Evolutionary conservation across 805 yeast genomes (phyloP).

Genomic region (Candida adriatica): DNA sequence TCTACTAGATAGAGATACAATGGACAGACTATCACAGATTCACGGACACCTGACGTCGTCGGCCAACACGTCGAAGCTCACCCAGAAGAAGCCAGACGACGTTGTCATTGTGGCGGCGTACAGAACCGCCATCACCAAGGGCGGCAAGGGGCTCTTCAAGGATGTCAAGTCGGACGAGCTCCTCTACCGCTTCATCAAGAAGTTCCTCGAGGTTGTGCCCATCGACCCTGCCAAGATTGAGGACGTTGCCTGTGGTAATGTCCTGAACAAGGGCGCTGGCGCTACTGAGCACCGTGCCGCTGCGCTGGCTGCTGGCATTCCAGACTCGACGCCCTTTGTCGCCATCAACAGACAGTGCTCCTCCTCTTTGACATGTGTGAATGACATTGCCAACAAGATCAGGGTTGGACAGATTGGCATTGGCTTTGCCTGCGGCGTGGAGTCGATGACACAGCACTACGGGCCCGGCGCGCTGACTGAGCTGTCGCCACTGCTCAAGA

Average conservation of each 20-base stretch:
- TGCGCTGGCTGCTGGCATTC: constrained; percentile 83
- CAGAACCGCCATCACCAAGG: constrained; percentile 86
- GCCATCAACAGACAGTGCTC: constrained; percentile 94
- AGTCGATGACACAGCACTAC: constrained; percentile 86
- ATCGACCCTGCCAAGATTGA: constrained; percentile 57
- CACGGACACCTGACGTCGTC: constrained; percentile 24
- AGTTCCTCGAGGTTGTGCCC: constrained; percentile 47
- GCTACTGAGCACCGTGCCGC: constrained; percentile 95
- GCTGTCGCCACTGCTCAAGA: constrained; percentile 43
- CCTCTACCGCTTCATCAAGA: constrained; percentile 56
- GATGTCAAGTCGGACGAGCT: constrained; percentile 79
- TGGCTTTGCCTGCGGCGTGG: constrained; percentile 91
- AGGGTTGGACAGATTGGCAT: constrained; percentile 80
- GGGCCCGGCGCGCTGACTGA: constrained; percentile 72
- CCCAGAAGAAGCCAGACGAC: constrained; percentile 43
- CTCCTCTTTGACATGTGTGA: constrained; percentile 85
- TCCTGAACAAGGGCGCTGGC: constrained; percentile 88
- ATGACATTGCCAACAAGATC: constrained; percentile 86
- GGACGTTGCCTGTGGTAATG: constrained; percentile 89
- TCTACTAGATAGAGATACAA: too few relatives aligned
- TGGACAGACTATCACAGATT: constrained; percentile 33
- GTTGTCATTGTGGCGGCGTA: constrained; percentile 87
- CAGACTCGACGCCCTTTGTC: constrained; percentile 67
- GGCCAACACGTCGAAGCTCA: constrained; percentile 7
- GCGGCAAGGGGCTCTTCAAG: constrained; percentile 80